A percentile compares a stretch with the other conserved stretches of the same genome.
Conservation (phyloP, 2,329 filamentous ascomycete genomes). For the Alternaria panax region DNA sequence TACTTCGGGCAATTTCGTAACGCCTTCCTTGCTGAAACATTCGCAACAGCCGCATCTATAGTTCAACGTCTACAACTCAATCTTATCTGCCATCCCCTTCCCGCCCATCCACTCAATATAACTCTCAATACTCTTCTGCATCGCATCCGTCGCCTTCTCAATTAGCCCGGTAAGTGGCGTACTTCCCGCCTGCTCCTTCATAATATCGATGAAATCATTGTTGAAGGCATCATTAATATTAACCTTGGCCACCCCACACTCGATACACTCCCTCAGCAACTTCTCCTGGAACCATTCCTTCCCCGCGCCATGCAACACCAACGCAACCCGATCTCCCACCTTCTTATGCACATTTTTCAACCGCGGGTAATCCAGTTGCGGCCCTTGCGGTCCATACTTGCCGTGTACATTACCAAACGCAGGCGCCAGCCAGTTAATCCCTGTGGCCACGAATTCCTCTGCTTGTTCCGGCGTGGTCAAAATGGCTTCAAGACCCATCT, state of each 20-base stretch:
- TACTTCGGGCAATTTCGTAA: background rate
- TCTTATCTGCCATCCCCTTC: conserved; percentile 43
- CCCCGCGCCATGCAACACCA: conserved; percentile 67
- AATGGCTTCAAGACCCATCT: conserved; percentile 62
- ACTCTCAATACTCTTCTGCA: conserved; percentile 64
- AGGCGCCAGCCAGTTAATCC: conserved; percentile 76
- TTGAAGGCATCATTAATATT: conserved; percentile 69
- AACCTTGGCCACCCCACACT: conserved; percentile 62
- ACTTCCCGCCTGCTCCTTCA: conserved; percentile 59
- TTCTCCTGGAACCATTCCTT: conserved; percentile 60
- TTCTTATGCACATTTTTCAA: conserved; percentile 56
- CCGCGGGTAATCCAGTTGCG: conserved; percentile 51
- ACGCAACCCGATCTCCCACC: conserved; percentile 57
- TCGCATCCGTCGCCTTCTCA: conserved; percentile 62
- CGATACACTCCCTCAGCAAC: conserved; percentile 63
- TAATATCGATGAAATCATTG: conserved; percentile 57
- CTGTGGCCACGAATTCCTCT: conserved; percentile 73
- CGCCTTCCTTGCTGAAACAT: background rate
- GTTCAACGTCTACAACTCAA: conserved; percentile 1
- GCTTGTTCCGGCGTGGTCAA: conserved; percentile 74
- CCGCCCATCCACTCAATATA: conserved; percentile 62
- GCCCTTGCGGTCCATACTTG: conserved; percentile 71
- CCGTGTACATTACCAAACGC: conserved; percentile 81
- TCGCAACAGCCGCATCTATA: background rate
- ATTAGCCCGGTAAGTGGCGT: conserved; percentile 62